These are phyloP conservation scores for Paraphoma sp. DNA, from an alignment of 2,329 filamentous ascomycete genomes.

Conservation along the genomic window DNA sequence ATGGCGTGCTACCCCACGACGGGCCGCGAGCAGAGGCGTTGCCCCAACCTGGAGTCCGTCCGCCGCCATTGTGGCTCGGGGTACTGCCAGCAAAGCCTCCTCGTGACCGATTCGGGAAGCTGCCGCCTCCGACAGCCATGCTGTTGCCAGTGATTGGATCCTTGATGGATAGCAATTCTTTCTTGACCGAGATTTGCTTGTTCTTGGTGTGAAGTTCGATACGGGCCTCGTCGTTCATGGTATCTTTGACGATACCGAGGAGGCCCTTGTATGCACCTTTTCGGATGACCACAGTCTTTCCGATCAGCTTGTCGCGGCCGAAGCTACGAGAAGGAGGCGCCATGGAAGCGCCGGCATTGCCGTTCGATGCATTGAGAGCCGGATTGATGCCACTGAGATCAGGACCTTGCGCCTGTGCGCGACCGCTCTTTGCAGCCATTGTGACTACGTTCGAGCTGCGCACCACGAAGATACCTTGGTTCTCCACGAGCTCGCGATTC, in stretches of 20 bases:
- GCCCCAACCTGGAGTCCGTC: conserved; percentile 45
- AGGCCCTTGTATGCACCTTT: conserved; percentile 92
- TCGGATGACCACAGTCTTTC: conserved; percentile 88
- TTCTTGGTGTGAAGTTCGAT: conserved; percentile 94
- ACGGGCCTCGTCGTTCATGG: conserved; percentile 82
- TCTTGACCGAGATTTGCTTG: conserved; percentile 85
- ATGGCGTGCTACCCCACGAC: conserved; percentile 56
- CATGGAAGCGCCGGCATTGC: conserved; percentile 57
- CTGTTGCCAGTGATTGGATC: conserved; percentile 78
- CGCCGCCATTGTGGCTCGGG: conserved; percentile 46
- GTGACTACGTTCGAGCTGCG: conserved; percentile 86
- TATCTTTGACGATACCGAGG: conserved; percentile 93
- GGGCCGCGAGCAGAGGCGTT: conserved; percentile 54
- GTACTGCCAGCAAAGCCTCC: conserved; percentile 47
- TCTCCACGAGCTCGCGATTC: conserved; percentile 82
- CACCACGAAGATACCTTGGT: conserved; percentile 87
- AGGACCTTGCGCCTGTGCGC: conserved; percentile 72
- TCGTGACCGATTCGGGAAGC: conserved; percentile 44
- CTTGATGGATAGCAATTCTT: conserved; percentile 82
- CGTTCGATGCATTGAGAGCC: conserved; percentile 67
- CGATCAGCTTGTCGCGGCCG: conserved; percentile 83
- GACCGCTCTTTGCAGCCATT: conserved; percentile 91
- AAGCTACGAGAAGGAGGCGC: conserved; percentile 75
- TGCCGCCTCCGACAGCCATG: conserved; percentile 68
- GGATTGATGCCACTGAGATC: conserved; percentile 94